These are phyloP conservation scores for Xylaria bambusicola DNA, from an alignment of 495 filamentous ascomycete species.

Conservation along the genomic window DNA sequence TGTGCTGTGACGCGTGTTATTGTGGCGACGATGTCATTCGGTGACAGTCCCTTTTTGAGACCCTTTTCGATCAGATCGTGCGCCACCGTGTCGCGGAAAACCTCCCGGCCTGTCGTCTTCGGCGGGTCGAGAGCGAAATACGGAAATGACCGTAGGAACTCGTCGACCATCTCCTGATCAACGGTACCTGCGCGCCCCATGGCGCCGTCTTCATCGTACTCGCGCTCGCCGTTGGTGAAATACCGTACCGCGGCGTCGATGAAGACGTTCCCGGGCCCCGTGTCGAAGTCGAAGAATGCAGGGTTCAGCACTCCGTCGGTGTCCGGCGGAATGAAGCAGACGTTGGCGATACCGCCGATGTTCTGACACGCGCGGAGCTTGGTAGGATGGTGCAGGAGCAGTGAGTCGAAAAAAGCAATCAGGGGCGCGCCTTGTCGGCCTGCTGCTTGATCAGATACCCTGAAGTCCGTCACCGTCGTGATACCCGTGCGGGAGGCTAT, in stretches of 20 bases:
- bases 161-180: slow-evolving; percentile 54
- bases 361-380: slow-evolving; percentile 61
- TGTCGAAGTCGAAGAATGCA: slow-evolving; percentile 55
- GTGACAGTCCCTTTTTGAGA: slow-evolving; percentile 42
- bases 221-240: slow-evolving; percentile 45
- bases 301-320: slow-evolving; percentile 47
- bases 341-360: slow-evolving; percentile 61
- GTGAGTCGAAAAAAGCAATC: slow-evolving; percentile 52
- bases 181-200: slow-evolving; percentile 56
- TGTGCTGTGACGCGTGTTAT: slow-evolving; percentile 60
- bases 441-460: slow-evolving; percentile 45
- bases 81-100: slow-evolving; percentile 57
- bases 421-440: slow-evolving; percentile 52
- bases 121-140: slow-evolving; percentile 55
- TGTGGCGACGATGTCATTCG: slow-evolving; percentile 56
- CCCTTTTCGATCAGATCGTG: slow-evolving; percentile 50
- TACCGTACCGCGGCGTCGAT: slow-evolving; percentile 50
- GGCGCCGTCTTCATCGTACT: slow-evolving; percentile 53
- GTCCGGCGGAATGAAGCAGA: slow-evolving; percentile 61
- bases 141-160: slow-evolving; percentile 46
- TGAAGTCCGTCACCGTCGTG: slow-evolving; percentile 49
- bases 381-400: slow-evolving; percentile 57
- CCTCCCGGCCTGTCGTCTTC: slow-evolving; percentile 61
- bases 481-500: slow-evolving; percentile 43
- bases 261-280: slow-evolving; percentile 50